Percentiles rank a stretch among this genome's conserved stretches.
Evolutionary conservation across 169 alveolate genomes (phyloP).

Genomic region (Miamiensis avidus): DNA sequence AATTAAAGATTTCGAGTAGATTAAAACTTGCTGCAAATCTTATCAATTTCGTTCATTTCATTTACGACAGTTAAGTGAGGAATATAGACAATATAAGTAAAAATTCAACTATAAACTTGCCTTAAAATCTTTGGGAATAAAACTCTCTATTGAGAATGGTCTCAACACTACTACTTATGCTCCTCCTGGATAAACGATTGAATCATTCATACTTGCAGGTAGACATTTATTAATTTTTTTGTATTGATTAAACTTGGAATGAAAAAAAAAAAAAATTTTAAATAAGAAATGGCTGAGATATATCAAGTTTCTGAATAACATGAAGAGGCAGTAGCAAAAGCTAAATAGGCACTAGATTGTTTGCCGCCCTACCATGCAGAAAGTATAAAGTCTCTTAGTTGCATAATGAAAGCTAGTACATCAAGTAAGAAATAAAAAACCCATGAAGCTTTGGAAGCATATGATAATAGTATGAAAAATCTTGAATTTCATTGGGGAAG

Average conservation of each 20-base stretch:
- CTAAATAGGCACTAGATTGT: background rate
- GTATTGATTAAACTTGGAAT: too few species aligned
- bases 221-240: too few species aligned
- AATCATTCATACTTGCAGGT: background rate
- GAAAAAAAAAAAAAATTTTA: too few species aligned
- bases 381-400: background rate
- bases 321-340: background rate
- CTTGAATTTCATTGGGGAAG: background rate
- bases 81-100: too few species aligned
- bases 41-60: background rate
- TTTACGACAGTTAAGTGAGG: background rate
- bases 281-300: background rate
- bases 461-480: background rate
- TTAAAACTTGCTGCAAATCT: background rate
- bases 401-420: background rate
- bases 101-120: background rate
- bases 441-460: background rate
- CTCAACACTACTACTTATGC: background rate
- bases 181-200: background rate
- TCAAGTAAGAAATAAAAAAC: background rate
- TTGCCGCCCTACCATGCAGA: background rate
- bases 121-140: too few species aligned
- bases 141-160: background rate
- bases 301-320: background rate
- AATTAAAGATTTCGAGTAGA: background rate